These are phyloP conservation scores for Penicillium desertorum DNA, from an alignment of 495 filamentous ascomycete species.

Conservation along the genomic window DNA sequence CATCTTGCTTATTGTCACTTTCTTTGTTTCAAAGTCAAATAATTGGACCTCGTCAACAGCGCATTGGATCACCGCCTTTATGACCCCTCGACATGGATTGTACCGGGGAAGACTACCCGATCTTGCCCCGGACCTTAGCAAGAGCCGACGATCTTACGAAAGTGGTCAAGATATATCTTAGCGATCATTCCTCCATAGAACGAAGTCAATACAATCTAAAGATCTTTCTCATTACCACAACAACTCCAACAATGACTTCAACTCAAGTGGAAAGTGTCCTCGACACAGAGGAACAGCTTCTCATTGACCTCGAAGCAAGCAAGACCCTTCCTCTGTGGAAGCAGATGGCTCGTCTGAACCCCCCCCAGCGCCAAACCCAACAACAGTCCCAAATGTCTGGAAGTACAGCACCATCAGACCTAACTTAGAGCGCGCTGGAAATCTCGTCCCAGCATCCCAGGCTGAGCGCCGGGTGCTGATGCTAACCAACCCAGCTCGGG, in stretches of 20 bases:
- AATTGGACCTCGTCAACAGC: background rate
- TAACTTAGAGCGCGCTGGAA: slow-evolving; percentile 40
- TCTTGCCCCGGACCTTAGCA: background rate
- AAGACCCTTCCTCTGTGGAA: slow-evolving; percentile 43
- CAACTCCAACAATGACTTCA: background rate
- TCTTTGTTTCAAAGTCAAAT: background rate
- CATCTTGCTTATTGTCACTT: background rate
- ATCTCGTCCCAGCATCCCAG: slow-evolving; percentile 42
- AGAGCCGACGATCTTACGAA: background rate
- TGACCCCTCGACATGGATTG: background rate
- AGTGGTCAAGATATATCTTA: background rate
- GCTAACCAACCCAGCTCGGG: slow-evolving; percentile 47
- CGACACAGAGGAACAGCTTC: slow-evolving; percentile 27
- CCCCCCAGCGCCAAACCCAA: slow-evolving; percentile 48
- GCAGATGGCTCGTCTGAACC: slow-evolving; percentile 45
- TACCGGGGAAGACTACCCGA: background rate
- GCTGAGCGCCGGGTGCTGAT: slow-evolving; percentile 50
- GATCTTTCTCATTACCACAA: background rate
- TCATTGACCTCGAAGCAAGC: slow-evolving; percentile 24
- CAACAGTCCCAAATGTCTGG: slow-evolving; percentile 40
- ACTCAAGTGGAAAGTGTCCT: slow-evolving; percentile 13
- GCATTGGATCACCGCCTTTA: background rate
- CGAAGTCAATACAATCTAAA: background rate
- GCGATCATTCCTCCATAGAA: background rate
- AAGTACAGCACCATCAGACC: slow-evolving; percentile 42